phyloP scores from a whole-genome alignment of 108 stramenopile genomes.

The Pseudonitzschia delicatissima region DNA sequence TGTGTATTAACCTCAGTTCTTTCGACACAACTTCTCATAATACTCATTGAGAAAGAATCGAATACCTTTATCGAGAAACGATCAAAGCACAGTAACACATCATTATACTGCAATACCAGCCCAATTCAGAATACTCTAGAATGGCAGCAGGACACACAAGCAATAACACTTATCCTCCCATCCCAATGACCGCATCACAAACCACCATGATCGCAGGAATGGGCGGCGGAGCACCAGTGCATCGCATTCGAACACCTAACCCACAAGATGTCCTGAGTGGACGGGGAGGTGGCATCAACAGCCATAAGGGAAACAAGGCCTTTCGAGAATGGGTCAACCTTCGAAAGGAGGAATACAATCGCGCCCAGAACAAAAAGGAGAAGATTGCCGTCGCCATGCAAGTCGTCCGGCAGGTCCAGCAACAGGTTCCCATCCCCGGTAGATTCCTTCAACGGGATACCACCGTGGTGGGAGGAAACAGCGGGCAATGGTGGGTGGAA shows the following conservation, averaged over 20 bases:
- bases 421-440: slow-evolving; percentile 53
- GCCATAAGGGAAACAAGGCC: slow-evolving; percentile 63
- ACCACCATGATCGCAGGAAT: too few species aligned
- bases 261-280: slow-evolving; percentile 62
- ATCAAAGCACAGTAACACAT: too few species aligned
- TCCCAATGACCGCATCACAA: too few species aligned
- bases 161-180: too few species aligned
- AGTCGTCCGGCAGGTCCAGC: slow-evolving; percentile 49
- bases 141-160: too few species aligned
- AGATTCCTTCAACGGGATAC: slow-evolving; percentile 65
- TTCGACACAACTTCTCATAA: too few species aligned
- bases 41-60: too few species aligned
- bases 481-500: slow-evolving; percentile 61
- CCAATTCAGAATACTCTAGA: too few species aligned
- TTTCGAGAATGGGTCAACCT: slow-evolving; percentile 75
- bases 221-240: too few species aligned
- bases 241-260: slow-evolving; percentile 28
- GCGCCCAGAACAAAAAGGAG: slow-evolving; percentile 62
- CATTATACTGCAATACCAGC: too few species aligned
- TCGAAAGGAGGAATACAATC: slow-evolving; percentile 68
- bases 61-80: too few species aligned
- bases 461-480: not conserved
- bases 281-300: slow-evolving; percentile 79
- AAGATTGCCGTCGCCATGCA: slow-evolving; percentile 65
- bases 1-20: too few species aligned